These are phyloP conservation scores for Pseudogymnoascus sp. DNA, from an alignment of 2,329 filamentous ascomycete species.

Conservation along the genomic window DNA sequence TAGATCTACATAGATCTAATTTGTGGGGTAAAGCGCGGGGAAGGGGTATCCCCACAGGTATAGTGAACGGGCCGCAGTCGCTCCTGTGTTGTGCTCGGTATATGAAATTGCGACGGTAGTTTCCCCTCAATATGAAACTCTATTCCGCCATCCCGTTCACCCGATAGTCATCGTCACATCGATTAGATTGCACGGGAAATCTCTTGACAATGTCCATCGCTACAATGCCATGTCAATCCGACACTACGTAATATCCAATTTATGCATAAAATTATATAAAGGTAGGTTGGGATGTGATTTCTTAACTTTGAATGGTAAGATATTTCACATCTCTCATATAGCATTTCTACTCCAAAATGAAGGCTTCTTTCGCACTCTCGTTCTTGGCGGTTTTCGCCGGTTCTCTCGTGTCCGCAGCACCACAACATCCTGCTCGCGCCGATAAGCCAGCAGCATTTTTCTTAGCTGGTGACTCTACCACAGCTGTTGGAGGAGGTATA, in stretches of 20 bases:
- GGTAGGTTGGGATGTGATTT: background rate
- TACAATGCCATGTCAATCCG: background rate
- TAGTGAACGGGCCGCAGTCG: background rate
- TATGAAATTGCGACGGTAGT: background rate
- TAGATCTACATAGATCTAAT: background rate
- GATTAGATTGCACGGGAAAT: conserved; percentile 1
- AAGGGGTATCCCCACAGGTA: background rate
- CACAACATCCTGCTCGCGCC: background rate
- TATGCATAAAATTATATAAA: background rate
- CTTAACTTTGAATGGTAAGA: background rate
- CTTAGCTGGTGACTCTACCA: conserved; percentile 32
- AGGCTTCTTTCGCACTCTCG: background rate
- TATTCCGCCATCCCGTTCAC: background rate
- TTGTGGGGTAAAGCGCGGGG: conserved; percentile 3
- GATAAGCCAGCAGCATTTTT: conserved; percentile 27
- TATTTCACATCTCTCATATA: background rate
- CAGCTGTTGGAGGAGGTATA: conserved; percentile 14
- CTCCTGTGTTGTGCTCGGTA: background rate
- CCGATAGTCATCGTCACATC: background rate
- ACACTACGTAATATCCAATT: background rate
- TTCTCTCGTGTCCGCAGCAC: conserved; percentile 1
- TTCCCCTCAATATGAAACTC: conserved; percentile 4
- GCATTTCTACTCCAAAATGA: background rate
- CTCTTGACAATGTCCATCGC: background rate
- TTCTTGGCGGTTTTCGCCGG: background rate